Evolutionary conservation across 2,329 filamentous ascomycete genomes (phyloP).

Genomic region (Didymella keratinophila): DNA sequence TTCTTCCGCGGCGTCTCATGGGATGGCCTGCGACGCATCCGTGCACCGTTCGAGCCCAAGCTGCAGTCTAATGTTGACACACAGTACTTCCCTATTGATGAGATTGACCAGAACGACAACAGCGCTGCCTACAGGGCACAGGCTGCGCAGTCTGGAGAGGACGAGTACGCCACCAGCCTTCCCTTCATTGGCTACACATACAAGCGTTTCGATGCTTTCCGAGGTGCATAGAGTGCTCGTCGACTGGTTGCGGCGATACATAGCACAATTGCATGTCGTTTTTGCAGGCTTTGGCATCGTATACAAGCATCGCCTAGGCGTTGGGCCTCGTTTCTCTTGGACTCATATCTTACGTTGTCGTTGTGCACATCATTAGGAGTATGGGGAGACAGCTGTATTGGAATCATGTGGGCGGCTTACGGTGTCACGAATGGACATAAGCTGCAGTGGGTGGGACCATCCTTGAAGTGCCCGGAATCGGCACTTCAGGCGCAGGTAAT

Average conservation of each 20-base stretch:
- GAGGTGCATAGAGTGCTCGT: slow-evolving; percentile 45
- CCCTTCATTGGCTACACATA: slow-evolving; percentile 98
- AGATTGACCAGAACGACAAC: slow-evolving; percentile 96
- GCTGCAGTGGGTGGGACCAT: slow-evolving; percentile 3
- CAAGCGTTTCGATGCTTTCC: slow-evolving; percentile 86
- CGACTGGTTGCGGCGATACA: slow-evolving; percentile 18
- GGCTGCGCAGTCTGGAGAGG: slow-evolving; percentile 72
- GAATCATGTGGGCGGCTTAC: slow-evolving; percentile 8
- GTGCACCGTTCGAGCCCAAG: slow-evolving; percentile 94
- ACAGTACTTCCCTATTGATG: slow-evolving; percentile 97
- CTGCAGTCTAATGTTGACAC: slow-evolving; percentile 94
- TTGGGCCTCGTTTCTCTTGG: slow-evolving; percentile 17
- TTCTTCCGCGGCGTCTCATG: slow-evolving; percentile 99
- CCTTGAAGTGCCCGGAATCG: slow-evolving; percentile 1
- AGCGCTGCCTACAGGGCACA: slow-evolving; percentile 86
- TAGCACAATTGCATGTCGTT: slow-evolving; percentile 18
- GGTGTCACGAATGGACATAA: slow-evolving; percentile 3
- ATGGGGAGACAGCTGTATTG: slow-evolving; percentile 1
- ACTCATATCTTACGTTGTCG: slow-evolving; percentile 7
- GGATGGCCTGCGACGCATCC: slow-evolving; percentile 88
- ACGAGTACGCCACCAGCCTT: slow-evolving; percentile 90
- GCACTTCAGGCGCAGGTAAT: slow-evolving; percentile 1
- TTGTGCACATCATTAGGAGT: slow-evolving; percentile 10
- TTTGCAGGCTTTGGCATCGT: slow-evolving; percentile 20
- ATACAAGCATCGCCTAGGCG: slow-evolving; percentile 30